Base-by-base conservation (phyloP, 2,329 filamentous ascomycete species). In the Exophiala xenobiotica region DNA sequence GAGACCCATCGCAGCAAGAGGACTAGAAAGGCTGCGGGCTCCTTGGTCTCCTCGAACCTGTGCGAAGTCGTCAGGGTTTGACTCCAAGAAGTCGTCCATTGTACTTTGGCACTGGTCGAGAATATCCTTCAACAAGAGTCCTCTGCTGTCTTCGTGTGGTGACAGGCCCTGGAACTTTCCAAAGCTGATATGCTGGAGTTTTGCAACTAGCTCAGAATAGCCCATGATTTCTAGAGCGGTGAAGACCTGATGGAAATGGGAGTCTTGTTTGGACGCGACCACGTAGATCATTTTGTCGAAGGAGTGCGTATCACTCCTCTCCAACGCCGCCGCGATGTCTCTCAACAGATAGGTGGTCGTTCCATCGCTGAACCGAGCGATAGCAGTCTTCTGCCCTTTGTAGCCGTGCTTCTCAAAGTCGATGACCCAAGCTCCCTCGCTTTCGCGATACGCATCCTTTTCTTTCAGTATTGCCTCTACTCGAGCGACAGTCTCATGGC, bases 41-140 rank as follows among this genome's bases (percentile, higher is more conserved):
- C 4, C 9, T 4, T 95, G 75, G 63, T 83, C 85, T 14, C 16
- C 26, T 18, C 14, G 46, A 19, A 95, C 84, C 68, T 95, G 88
- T 45, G 81, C 73, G 70, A 95, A 95, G 75, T 95, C 95, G 62
- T 79, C 77, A 65, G 87, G 79, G 68, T 95, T 95, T 70, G 83
- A 83, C 67, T 75, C 80, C 90, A 95, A 95, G 43, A 91, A 87
- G 53, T 92, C 86, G 74, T 95, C 89, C 89, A 95, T 95, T 69
- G 88, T 86, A 42, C 92, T 88, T 62, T 81, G 83, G 4, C 90
- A 88, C 55, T 89, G 86, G 24, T 79, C 77, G 38, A 88, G 74
- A 59, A 88, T 87, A 59, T 85, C 81, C 61, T 80, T 71, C 33
- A 79, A 63, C 5, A 50, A 20, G 67, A 85, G 84, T 64, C 85